phyloP scores from a whole-genome alignment of 176 grass and related monocot genomes.

The Hordeum vulgare region MorexV3_pseudomolecules_assembly NC_058521.1:596081728-596082227 shows the following conservation, averaged over 20 bases:
- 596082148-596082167: background rate
- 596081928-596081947: background rate
- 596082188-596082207: constrained; percentile 33
- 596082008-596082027: constrained; percentile 5
- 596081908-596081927: constrained; percentile 17
- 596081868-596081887: constrained; percentile 69
- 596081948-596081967: constrained; percentile 34
- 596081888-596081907: constrained; percentile 15
- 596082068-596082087: background rate
- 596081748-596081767: constrained; percentile 95
- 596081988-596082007: constrained; percentile 12
- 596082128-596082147: constrained; percentile 12
- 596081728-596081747: constrained; percentile 96
- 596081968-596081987: constrained; percentile 50
- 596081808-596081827: constrained; percentile 94
- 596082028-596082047: constrained; percentile 59
- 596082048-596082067: constrained; percentile 21
- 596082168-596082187: constrained; percentile 48
- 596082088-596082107: background rate
- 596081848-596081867: constrained; percentile 88
- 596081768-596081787: constrained; percentile 84
- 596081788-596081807: constrained; percentile 87
- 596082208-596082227: constrained; percentile 10
- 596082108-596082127: background rate
- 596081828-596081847: constrained; percentile 91